Evolutionary conservation across 352 stramenopile genomes (phyloP).

Genomic region (Phytophthora europaea): DNA sequence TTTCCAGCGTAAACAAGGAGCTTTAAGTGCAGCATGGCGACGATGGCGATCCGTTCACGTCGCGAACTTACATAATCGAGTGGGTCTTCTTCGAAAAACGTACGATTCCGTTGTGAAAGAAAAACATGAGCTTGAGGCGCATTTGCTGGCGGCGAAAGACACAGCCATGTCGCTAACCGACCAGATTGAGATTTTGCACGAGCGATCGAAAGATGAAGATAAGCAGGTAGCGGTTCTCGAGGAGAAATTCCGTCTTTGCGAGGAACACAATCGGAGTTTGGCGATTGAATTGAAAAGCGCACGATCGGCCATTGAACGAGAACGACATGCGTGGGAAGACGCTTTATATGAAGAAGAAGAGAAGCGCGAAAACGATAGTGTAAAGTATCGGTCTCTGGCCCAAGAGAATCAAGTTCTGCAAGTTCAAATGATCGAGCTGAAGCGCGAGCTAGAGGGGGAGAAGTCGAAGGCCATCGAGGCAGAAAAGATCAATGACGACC

Average conservation of each 20-base stretch:
- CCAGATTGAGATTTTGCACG: constrained; percentile 42
- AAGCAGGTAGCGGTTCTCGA: constrained; percentile 48
- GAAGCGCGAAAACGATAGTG: constrained; percentile 32
- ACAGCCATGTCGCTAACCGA: constrained; percentile 48
- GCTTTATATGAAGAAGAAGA: constrained; percentile 37
- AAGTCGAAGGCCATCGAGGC: constrained; percentile 23
- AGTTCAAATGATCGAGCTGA: constrained; percentile 40
- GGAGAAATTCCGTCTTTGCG: constrained; percentile 36
- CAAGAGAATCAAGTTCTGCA: constrained; percentile 45
- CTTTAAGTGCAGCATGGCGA: constrained; percentile 47
- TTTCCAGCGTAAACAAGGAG: constrained; percentile 20
- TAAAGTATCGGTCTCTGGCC: constrained; percentile 44
- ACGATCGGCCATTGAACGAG: constrained; percentile 28
- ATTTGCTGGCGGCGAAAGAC: constrained; percentile 54
- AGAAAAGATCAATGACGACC: constrained; percentile 22
- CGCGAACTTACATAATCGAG: constrained; percentile 14
- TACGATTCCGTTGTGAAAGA: constrained; percentile 36
- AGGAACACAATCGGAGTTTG: constrained; percentile 37
- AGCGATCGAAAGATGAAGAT: constrained; percentile 37
- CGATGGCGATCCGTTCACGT: constrained; percentile 49
- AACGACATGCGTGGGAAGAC: constrained; percentile 44
- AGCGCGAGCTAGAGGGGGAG: constrained; percentile 36
- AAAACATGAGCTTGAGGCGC: constrained; percentile 57
- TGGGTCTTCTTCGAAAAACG: constrained; percentile 26
- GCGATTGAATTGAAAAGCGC: constrained; percentile 35